Evolutionary conservation across 768 basidiomycete species (phyloP).

Genomic region (Panaeolus papilionaceus): DNA sequence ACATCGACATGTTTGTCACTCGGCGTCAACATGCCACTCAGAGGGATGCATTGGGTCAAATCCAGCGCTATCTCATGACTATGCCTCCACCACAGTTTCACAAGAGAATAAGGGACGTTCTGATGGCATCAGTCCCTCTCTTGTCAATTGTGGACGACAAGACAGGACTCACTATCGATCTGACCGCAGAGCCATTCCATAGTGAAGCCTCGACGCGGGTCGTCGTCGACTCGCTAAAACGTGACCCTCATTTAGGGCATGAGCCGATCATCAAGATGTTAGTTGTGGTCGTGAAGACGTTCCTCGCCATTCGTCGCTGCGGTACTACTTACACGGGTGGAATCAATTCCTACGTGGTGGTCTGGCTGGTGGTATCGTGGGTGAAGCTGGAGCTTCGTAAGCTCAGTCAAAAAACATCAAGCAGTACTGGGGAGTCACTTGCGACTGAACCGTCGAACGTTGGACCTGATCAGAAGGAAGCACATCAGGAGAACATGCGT

Average conservation of each 20-base stretch:
- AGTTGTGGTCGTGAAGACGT: slow-evolving; percentile 31
- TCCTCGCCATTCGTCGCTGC: slow-evolving; percentile 32
- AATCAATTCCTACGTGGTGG: slow-evolving; percentile 33
- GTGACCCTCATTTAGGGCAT: slow-evolving; percentile 20
- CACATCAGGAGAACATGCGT: neutral
- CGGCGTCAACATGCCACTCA: neutral
- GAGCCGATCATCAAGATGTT: slow-evolving; percentile 23
- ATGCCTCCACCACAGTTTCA: slow-evolving; percentile 16
- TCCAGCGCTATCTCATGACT: neutral
- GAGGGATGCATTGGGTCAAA: neutral
- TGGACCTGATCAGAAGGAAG: neutral
- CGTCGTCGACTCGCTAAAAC: slow-evolving; percentile 28
- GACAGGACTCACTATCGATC: slow-evolving; percentile 32
- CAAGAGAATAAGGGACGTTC: slow-evolving; percentile 26
- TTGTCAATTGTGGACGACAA: slow-evolving; percentile 31
- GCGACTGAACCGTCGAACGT: too few species aligned
- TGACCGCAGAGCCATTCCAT: slow-evolving; percentile 28
- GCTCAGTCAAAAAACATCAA: neutral
- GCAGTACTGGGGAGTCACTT: neutral
- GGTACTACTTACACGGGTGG: slow-evolving; percentile 35
- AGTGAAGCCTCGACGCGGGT: slow-evolving; percentile 27
- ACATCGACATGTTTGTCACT: slow-evolving; percentile 34
- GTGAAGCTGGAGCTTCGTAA: slow-evolving; percentile 33
- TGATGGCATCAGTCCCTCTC: slow-evolving; percentile 28
- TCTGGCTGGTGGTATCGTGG: slow-evolving; percentile 38